A percentile compares a stretch with the other conserved stretches of the same genome.
Conservation (phyloP, 345 rosid genomes). For the Salix exigua region DNA sequence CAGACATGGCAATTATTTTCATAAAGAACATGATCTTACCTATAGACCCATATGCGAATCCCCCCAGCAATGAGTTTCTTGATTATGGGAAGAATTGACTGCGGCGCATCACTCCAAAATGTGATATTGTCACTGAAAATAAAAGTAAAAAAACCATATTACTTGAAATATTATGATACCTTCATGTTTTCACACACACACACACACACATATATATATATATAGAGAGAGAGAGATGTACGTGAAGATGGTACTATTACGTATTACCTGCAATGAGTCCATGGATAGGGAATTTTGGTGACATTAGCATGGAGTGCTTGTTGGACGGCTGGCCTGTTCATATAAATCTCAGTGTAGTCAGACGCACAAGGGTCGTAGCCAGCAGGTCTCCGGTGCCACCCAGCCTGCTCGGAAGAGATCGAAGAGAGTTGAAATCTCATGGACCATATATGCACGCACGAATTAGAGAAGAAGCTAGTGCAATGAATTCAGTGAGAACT, state of each 20-base stretch:
- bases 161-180: too few species aligned
- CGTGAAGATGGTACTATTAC: too few species aligned
- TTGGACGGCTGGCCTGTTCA: slow-evolving; percentile 64
- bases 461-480: neutral
- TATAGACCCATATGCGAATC: slow-evolving; percentile 70
- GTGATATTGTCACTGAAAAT: slow-evolving; percentile 38
- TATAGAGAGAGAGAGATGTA: too few species aligned
- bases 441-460: neutral
- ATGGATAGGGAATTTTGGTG: slow-evolving; percentile 56
- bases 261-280: slow-evolving; percentile 75
- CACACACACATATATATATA: accelerated
- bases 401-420: slow-evolving; percentile 30
- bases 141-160: neutral
- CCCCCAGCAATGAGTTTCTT: slow-evolving; percentile 66
- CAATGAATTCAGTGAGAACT: neutral
- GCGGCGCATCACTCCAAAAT: slow-evolving; percentile 55
- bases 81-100: slow-evolving; percentile 65
- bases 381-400: slow-evolving; percentile 51
- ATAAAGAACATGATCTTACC: slow-evolving; percentile 25
- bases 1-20: too few species aligned
- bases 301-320: slow-evolving; percentile 24
- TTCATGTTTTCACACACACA: too few species aligned
- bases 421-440: neutral
- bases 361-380: slow-evolving; percentile 74
- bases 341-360: slow-evolving; percentile 43